Conservation (phyloP, 352 stramenopile genomes). For the Globisporangium iwayamae region DNA sequence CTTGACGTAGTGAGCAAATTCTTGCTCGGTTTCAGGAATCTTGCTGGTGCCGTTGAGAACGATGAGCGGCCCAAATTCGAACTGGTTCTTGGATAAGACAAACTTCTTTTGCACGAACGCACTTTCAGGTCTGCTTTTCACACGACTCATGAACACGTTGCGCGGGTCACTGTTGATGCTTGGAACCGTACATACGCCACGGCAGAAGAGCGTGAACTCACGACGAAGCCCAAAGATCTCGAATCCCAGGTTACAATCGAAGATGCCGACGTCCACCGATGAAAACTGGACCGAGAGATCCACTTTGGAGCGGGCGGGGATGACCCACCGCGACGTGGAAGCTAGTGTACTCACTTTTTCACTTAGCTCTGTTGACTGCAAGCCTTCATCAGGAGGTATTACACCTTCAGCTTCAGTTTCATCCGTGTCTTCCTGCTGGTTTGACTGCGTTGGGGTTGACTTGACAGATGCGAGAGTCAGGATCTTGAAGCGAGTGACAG, state of each 20-base stretch:
- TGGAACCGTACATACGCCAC: slow-evolving; percentile 82
- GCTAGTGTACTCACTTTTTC: slow-evolving; percentile 10
- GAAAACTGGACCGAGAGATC: slow-evolving; percentile 81
- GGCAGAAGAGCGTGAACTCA: slow-evolving; percentile 82
- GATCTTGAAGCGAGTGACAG: slow-evolving; percentile 58
- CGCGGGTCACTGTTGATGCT: slow-evolving; percentile 91
- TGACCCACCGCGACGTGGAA: slow-evolving; percentile 60
- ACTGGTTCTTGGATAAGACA: slow-evolving; percentile 83
- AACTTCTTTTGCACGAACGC: slow-evolving; percentile 89
- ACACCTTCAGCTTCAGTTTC: not conserved
- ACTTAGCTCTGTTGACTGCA: slow-evolving; percentile 9
- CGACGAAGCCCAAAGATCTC: slow-evolving; percentile 87
- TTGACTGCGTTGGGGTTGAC: slow-evolving; percentile 2
- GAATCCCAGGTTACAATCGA: slow-evolving; percentile 86
- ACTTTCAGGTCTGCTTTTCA: slow-evolving; percentile 75
- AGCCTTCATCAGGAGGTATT: not conserved
- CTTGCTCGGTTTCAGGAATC: slow-evolving; percentile 34
- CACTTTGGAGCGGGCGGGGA: slow-evolving; percentile 53
- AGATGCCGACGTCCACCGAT: slow-evolving; percentile 68
- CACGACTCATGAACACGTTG: slow-evolving; percentile 93
- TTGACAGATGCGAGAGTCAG: slow-evolving; percentile 6
- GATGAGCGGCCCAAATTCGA: slow-evolving; percentile 94
- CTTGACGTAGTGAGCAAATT: slow-evolving; percentile 49
- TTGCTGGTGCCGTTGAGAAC: slow-evolving; percentile 22
- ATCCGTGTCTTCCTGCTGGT: not conserved